phyloP scores from a whole-genome alignment of 768 basidiomycete genomes.

The Leccinum incarnatum region DNA sequence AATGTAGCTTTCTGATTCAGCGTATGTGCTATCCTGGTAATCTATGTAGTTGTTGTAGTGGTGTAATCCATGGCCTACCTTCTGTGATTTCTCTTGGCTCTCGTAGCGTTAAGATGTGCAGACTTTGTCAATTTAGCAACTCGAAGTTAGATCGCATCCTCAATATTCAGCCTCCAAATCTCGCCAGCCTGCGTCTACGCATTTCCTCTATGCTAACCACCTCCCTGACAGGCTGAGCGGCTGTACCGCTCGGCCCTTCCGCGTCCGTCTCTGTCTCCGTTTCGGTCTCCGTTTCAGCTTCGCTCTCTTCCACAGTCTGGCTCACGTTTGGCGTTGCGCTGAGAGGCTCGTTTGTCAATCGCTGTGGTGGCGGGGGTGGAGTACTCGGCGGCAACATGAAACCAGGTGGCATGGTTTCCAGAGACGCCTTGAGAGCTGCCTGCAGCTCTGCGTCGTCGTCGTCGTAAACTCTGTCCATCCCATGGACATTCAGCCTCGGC shows the following conservation, averaged over 20 bases:
- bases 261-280: conserved; percentile 37
- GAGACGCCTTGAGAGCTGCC: conserved; percentile 81
- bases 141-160: conserved; percentile 2
- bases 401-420: conserved; percentile 60
- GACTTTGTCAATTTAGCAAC: not conserved
- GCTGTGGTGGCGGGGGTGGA: conserved; percentile 15
- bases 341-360: conserved; percentile 10
- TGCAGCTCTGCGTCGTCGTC: conserved; percentile 88
- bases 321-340: conserved; percentile 8
- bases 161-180: conserved; percentile 49
- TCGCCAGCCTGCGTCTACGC: conserved; percentile 57
- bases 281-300: conserved; percentile 34
- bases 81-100: not conserved
- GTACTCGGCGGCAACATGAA: conserved; percentile 38
- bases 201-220: conserved; percentile 62
- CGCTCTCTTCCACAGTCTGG: conserved; percentile 10
- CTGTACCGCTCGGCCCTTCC: conserved; percentile 7
- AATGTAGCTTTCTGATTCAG: not conserved
- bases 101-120: not conserved
- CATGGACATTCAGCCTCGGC: conserved; percentile 1
- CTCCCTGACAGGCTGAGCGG: conserved; percentile 25
- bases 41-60: not conserved
- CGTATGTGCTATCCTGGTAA: not conserved
- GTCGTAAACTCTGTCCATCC: conserved; percentile 57
- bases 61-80: not conserved